These are phyloP conservation scores for Geoglossum cookeanum DNA, from an alignment of 2,329 filamentous ascomycete species.

Conservation along the genomic window DNA sequence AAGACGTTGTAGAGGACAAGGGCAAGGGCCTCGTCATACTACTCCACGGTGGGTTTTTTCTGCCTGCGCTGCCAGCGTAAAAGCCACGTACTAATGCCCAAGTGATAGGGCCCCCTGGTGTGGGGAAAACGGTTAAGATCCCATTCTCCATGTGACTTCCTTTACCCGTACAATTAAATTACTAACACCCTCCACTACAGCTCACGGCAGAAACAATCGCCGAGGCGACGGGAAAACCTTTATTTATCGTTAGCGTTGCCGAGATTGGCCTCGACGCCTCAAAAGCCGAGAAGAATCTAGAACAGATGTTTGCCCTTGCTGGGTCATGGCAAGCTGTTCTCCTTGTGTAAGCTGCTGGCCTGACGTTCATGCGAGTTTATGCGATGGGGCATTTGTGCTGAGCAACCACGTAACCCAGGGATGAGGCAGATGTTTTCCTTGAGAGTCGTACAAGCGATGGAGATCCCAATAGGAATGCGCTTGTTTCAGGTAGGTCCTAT, in stretches of 20 bases:
- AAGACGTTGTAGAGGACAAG: background rate
- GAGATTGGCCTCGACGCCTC: conserved; percentile 9
- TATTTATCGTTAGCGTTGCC: background rate
- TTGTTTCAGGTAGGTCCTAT: conserved; percentile 5
- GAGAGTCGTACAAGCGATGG: background rate
- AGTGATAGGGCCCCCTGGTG: background rate
- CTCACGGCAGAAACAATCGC: background rate
- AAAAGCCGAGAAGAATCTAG: conserved; percentile 11
- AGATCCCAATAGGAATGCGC: conserved; percentile 11
- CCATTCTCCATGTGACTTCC: too few species aligned
- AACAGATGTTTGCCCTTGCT: conserved; percentile 14
- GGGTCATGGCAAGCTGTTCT: conserved; percentile 16
- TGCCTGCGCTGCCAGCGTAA: background rate
- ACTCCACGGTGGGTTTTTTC: background rate
- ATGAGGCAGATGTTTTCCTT: background rate
- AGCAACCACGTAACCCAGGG: conserved; percentile 8
- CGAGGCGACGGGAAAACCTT: background rate
- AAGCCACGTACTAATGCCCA: background rate
- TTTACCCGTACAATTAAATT: background rate
- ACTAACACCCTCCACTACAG: background rate
- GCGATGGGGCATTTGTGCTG: conserved; percentile 12
- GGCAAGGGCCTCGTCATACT: background rate
- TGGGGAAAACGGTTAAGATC: background rate
- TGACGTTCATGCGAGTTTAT: background rate
- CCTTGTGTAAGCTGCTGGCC: conserved; percentile 12